Base-by-base conservation (phyloP, 345 rosid genomes). In the Salix exigua region DNA sequence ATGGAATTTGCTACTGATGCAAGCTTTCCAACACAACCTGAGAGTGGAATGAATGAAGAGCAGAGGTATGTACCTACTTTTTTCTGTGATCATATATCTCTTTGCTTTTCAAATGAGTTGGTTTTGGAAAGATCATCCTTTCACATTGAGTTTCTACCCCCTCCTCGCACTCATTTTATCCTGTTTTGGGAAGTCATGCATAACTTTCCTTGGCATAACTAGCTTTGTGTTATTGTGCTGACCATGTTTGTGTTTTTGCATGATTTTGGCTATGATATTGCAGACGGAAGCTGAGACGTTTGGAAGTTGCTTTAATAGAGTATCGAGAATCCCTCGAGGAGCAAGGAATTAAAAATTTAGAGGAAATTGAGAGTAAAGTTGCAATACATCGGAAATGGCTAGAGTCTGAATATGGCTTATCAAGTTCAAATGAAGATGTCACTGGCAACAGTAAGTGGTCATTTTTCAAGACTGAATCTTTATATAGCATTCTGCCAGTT, bases 311-410 rank as follows among this genome's bases (percentile, higher is more conserved):
- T 82, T 81, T 93, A 87, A 96, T 96, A 74, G 99, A 93, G 77
- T 96, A 93, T 77, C 95, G 98, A 44, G 99, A 96, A 88, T 87
- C 92, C 74, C 92, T 96, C 1, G 98, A 96, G 83, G 99, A 96
- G 73, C 90, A 86, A 51, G 99, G 97, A 74, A 83, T 87, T 53
- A 92, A 87, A 85, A 91, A 72, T 78, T 69, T 86, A 6, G 98
- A 90, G 78, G 99, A 96, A 87, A 91, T 94, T 35, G 99, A 96
- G 86, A 92, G 85, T 77, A 94, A 88, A 87, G 96, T 96, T 68
- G 88, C 91, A 76, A 72, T 79, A 68, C 90, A 88, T 66, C 85
- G 98, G 79, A 94, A 89, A 84, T 85, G 86, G 83, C 94, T 96
- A 42, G 89, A 91, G 80, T 84, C 87, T 74, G 97, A 94, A 25